These are phyloP conservation scores for Sequoia sempervirens DNA, from an alignment of 75 land plant genomes.

Conservation along the genomic window DNA sequence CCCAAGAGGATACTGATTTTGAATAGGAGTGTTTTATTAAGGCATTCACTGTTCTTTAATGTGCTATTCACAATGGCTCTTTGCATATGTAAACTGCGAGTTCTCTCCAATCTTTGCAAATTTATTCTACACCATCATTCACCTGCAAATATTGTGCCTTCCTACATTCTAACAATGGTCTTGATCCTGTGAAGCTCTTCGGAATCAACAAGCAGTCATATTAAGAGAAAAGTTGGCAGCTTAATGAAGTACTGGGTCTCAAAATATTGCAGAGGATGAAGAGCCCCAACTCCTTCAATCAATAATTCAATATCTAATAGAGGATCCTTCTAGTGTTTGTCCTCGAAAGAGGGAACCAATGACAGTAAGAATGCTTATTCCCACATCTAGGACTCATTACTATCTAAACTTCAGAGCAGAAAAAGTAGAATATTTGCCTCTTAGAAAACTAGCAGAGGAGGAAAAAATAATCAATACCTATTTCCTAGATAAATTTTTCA, in stretches of 20 bases:
- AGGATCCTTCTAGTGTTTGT: constrained; percentile 9
- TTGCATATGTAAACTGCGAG: constrained; percentile 24
- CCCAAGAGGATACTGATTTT: constrained; percentile 19
- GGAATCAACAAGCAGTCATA: constrained; percentile 31
- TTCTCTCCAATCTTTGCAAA: not conserved
- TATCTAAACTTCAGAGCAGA: not conserved
- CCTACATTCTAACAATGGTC: too few species aligned
- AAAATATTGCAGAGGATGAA: constrained; percentile 8
- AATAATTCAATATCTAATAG: not conserved
- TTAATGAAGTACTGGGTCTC: constrained; percentile 5
- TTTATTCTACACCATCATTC: not conserved
- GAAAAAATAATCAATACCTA: not conserved
- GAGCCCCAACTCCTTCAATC: constrained; percentile 1
- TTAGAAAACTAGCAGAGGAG: not conserved
- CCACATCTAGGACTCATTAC: not conserved
- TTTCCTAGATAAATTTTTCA: not conserved
- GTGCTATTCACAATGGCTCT: constrained; percentile 16
- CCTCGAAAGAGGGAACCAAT: not conserved
- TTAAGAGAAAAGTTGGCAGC: constrained; percentile 27
- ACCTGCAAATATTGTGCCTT: not conserved
- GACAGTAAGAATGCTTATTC: constrained; percentile 2
- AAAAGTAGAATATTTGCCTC: not conserved
- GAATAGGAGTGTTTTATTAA: constrained; percentile 23
- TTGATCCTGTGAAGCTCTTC: constrained; percentile 4
- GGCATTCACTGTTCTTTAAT: constrained; percentile 19